Evolutionary conservation across 2,329 filamentous ascomycete species (phyloP).

Genomic region (Hortaea werneckii): DNA sequence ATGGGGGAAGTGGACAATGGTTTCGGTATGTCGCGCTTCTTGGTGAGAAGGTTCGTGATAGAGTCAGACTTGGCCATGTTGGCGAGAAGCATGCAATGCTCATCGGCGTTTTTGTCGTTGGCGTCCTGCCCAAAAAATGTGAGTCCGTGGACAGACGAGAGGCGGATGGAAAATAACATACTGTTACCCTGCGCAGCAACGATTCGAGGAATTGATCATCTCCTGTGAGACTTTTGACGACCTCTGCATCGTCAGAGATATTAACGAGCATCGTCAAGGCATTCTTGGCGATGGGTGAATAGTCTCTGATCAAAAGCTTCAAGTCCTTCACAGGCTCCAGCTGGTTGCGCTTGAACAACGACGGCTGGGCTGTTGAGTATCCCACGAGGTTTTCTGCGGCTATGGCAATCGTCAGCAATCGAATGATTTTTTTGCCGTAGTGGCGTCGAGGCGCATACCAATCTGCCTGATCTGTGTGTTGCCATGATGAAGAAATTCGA

Average conservation of each 20-base stretch:
- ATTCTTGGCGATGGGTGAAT: constrained; percentile 88
- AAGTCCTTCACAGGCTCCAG: constrained; percentile 74
- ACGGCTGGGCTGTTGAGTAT: constrained; percentile 64
- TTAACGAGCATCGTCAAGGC: constrained; percentile 86
- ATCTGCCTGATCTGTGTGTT: constrained; percentile 84
- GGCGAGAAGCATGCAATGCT: constrained; percentile 82
- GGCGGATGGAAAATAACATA: constrained; percentile 50
- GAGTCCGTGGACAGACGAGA: too few relatives aligned
- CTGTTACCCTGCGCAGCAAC: constrained; percentile 62
- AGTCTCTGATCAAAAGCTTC: constrained; percentile 77
- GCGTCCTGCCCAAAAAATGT: constrained; percentile 51
- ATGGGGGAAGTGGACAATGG: constrained; percentile 61
- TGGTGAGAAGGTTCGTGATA: constrained; percentile 56
- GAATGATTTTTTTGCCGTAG: too few relatives aligned
- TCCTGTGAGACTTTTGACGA: constrained; percentile 60
- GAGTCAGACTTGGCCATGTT: constrained; percentile 75
- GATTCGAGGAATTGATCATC: constrained; percentile 75
- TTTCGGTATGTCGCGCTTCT: constrained; percentile 59
- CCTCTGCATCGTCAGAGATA: constrained; percentile 63
- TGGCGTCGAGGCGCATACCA: constrained; percentile 39
- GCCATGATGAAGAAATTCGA: constrained; percentile 85
- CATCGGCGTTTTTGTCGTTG: constrained; percentile 71
- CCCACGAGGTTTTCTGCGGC: constrained; percentile 80
- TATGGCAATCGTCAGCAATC: too few relatives aligned
- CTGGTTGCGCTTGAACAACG: constrained; percentile 73